Conservation (phyloP, 345 rosid species). For the Jatropha curcas region DNA sequence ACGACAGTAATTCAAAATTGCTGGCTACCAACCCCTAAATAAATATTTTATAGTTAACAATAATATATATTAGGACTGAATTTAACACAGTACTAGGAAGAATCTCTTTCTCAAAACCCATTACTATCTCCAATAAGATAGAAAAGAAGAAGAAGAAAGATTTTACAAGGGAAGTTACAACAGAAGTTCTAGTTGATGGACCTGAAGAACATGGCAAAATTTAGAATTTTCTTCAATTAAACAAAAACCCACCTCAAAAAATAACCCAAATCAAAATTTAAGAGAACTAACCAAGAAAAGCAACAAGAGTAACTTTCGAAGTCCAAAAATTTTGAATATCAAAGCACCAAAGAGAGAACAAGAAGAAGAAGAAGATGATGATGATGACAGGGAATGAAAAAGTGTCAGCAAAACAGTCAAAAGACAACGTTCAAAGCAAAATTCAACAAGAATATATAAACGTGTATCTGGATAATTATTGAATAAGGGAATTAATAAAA, state of each 20-base stretch:
- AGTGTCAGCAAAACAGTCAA: not conserved
- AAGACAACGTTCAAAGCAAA: constrained; percentile 13
- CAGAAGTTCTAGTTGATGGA: not conserved
- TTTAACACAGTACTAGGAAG: not conserved
- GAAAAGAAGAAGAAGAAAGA: not conserved
- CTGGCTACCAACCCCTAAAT: constrained; percentile 3
- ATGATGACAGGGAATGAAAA: not conserved
- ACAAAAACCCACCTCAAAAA: constrained; percentile 12
- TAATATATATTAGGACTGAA: constrained; percentile 6
- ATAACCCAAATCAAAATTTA: constrained; percentile 13
- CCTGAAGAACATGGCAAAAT: not conserved
- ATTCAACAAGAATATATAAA: constrained; percentile 11
- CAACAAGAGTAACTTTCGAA: not conserved
- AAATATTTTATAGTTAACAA: constrained; percentile 15
- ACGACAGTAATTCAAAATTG: not conserved
- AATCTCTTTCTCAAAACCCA: constrained; percentile 9
- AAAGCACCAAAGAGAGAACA: not conserved
- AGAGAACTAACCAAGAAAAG: not conserved
- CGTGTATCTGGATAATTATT: not conserved
- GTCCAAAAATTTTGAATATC: not conserved
- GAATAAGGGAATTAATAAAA: not conserved
- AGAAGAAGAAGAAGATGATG: not conserved
- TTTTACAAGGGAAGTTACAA: not conserved
- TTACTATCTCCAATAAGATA: not conserved
- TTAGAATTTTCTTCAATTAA: not conserved